Conservation (phyloP, 257 asterid genomes). For the Phtheirospermum japonicum region DNA sequence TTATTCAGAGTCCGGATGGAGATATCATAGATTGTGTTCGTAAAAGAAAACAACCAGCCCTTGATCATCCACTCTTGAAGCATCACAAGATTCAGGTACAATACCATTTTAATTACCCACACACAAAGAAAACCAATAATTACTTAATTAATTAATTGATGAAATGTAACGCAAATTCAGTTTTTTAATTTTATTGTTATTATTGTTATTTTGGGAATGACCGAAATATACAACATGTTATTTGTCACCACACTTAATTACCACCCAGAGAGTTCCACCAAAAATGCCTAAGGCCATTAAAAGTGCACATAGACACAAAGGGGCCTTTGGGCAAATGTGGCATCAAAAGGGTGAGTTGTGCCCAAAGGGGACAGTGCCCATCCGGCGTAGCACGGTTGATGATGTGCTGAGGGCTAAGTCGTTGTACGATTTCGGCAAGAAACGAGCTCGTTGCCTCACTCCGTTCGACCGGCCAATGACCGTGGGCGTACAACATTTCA, state of each 20-base stretch:
- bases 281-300: constrained; percentile 49
- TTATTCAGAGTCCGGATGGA: constrained; percentile 86
- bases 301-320: constrained; percentile 30
- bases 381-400: constrained; percentile 53
- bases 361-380: constrained; percentile 84
- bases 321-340: constrained; percentile 74
- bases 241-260: no score
- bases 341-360: constrained; percentile 59
- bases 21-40: constrained; percentile 86
- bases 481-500: no score
- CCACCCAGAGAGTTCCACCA: constrained; percentile 28
- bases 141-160: no score
- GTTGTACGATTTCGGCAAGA: constrained; percentile 72
- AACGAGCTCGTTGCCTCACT: constrained; percentile 25
- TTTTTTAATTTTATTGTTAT: no score
- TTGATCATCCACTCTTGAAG: constrained; percentile 87
- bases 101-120: no score
- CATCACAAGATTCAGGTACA: constrained; percentile 90
- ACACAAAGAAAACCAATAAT: neutral
- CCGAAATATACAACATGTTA: no score
- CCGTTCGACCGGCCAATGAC: neutral
- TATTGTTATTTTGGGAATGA: no score
- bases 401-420: constrained; percentile 94
- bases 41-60: constrained; percentile 77
- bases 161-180: constrained; percentile 30